Percentiles rank a stretch among this genome's conserved stretches.
Evolutionary conservation across 1,284 basidiomycete species (phyloP).

Genomic region (Moesziomyces sp.): DNA sequence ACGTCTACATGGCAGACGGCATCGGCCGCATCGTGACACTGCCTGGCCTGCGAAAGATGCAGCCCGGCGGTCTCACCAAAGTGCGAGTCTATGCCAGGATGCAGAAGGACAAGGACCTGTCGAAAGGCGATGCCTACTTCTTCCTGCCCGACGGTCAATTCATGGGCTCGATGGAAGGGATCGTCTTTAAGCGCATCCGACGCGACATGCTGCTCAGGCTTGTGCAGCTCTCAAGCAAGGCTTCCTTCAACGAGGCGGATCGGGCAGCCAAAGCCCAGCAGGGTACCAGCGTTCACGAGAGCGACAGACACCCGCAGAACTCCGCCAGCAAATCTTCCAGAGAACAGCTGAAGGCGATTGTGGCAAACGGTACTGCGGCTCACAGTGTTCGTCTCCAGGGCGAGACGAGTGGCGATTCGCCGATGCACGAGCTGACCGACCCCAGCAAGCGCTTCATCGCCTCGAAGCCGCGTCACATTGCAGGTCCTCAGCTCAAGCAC

Average conservation of each 20-base stretch:
- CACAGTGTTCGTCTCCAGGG: background rate
- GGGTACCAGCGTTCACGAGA: background rate
- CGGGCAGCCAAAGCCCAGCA: background rate
- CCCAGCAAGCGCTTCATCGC: constrained; percentile 14
- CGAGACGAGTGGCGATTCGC: constrained; percentile 7
- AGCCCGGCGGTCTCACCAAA: constrained; percentile 16
- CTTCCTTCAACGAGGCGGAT: constrained; percentile 31
- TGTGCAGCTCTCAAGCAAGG: constrained; percentile 38
- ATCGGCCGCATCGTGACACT: constrained; percentile 37
- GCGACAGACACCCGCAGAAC: too few relatives aligned
- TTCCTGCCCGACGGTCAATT: constrained; percentile 27
- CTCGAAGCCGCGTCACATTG: constrained; percentile 24
- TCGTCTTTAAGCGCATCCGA: constrained; percentile 44
- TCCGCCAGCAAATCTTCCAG: background rate
- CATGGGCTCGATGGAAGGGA: constrained; percentile 41
- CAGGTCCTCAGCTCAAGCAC: constrained; percentile 15
- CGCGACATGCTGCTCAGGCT: constrained; percentile 36
- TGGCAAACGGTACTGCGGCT: background rate
- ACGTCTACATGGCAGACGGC: constrained; percentile 49
- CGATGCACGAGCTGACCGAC: constrained; percentile 31
- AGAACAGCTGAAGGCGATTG: background rate
- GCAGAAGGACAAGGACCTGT: constrained; percentile 33
- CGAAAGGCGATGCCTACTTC: constrained; percentile 38
- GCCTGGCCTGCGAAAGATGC: constrained; percentile 17
- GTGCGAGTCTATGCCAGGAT: constrained; percentile 35